Base-by-base conservation (phyloP, 1,284 basidiomycete genomes). In the Puccinia coronata region DNA sequence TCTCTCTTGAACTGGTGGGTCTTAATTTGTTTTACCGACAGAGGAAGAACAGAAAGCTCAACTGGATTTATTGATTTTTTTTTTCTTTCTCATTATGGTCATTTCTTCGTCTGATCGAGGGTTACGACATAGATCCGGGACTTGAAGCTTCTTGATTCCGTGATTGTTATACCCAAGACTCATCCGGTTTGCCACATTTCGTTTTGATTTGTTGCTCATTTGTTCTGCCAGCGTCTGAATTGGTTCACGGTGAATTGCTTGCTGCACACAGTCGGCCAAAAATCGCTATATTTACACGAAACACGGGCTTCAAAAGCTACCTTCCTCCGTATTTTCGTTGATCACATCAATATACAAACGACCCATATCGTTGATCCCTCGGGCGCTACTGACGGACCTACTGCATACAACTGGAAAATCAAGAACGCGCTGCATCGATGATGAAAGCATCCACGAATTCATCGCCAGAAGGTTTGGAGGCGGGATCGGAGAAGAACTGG, bases 381-480 rank as follows among this genome's bases (percentile, higher is more conserved):
- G 84, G 31, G 84, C 86, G 2, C 81, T 85, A 36, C 83, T 85
- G 25, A 77, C 82, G 11, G 82, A 75, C 16, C 51, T 73, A 39
- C 47, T 55, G 80, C 88, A 75, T 79, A 86, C 23, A 89, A 89
- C 0, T 89, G 92, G 2, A 83, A 85, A 84, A 0, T 83, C 86
- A 23, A 89, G 89, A 72, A 85, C 70, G 53, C 82, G 82, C 34
- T 55, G 70, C 25, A 67, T 83, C 69, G 83, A 82, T 0, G 96
- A 98, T 85, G 95, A 98, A 85, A 92, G 92, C 3, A 89, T 98
- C 25, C 91, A 96, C 83, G 86, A 89, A 0, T 94, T 98, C 84
- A 86, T 98, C 80, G 86, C 89, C 0, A 89, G 94, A 5, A 89
- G 94, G 16, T 92, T 98, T 82, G 94, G 94, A 0, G 84, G 88